These are phyloP conservation scores for Aspergillus fructus DNA, from an alignment of 2,329 filamentous ascomycete species.

Conservation along the genomic window DNA sequence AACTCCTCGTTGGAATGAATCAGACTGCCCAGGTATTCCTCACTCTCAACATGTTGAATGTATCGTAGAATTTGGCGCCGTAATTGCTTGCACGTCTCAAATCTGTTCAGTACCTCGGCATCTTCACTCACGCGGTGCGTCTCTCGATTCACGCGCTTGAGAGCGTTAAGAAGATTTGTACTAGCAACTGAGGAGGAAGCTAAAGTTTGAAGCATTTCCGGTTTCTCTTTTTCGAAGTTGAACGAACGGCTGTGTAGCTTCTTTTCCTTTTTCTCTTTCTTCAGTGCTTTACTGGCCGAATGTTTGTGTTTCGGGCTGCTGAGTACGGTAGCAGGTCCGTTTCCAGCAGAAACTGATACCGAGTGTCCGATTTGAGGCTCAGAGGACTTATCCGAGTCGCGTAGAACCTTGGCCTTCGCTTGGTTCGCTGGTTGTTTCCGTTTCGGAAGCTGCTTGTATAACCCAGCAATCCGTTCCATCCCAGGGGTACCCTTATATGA, in stretches of 20 bases:
- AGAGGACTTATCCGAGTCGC: slow-evolving; percentile 65
- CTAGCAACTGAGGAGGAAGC: slow-evolving; percentile 85
- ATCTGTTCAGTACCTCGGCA: slow-evolving; percentile 67
- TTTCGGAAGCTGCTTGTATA: slow-evolving; percentile 70
- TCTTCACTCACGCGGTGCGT: slow-evolving; percentile 85
- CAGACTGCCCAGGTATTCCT: slow-evolving; percentile 87
- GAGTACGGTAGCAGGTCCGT: slow-evolving; percentile 39
- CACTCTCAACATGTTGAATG: slow-evolving; percentile 86
- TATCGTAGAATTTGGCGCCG: slow-evolving; percentile 84
- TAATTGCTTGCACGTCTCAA: slow-evolving; percentile 83
- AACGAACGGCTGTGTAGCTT: slow-evolving; percentile 61
- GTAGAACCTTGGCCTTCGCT: slow-evolving; percentile 77
- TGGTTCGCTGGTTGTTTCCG: slow-evolving; percentile 71
- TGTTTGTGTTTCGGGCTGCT: slow-evolving; percentile 37
- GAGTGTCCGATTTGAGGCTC: slow-evolving; percentile 39
- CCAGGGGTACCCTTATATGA: slow-evolving; percentile 80
- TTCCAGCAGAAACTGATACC: slow-evolving; percentile 39
- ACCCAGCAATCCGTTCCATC: slow-evolving; percentile 72
- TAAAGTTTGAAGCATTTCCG: slow-evolving; percentile 81
- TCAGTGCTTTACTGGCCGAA: slow-evolving; percentile 37
- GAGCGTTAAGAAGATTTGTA: slow-evolving; percentile 83
- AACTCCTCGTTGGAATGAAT: slow-evolving; percentile 95
- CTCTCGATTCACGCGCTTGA: slow-evolving; percentile 90
- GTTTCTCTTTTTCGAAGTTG: slow-evolving; percentile 83
- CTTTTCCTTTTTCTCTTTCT: slow-evolving; percentile 47